Evolutionary conservation across 345 rosid genomes (phyloP), one percentile per base, ranked within the genome.

Genomic region (Clarkia xantiana): DNA sequence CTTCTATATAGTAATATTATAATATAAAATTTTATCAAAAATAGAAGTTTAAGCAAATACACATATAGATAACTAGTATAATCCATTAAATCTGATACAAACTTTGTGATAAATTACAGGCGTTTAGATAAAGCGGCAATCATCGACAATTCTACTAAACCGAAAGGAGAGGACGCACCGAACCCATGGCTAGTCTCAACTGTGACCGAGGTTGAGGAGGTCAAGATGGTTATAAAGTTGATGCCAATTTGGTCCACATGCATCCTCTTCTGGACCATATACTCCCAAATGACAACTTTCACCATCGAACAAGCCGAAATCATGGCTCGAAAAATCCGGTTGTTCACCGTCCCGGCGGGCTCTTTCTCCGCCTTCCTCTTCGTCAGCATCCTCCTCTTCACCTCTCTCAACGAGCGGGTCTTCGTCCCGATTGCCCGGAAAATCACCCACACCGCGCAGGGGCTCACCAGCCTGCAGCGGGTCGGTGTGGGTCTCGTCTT

Each of bases 251-350:
- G 95, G 97, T 75, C 90, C 15, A 84, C 97, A 1, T 75, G 86
- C 60, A 84, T 84, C 62, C 78, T 89, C 25, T 89, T 84, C 59
- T 89, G 95, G 97, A 84, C 97, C 38, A 67, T 84, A 45, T 89
- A 89, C 62, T 84, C 97, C 11, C 97, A 89, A 50, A 89, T 89
- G 95, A 84, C 78, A 3, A 89, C 97, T 14, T 89, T 89, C 71
- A 82, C 93, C 15, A 61, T 84, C 9, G 86, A 84, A 54, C 95
- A 89, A 67, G 97, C 93, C 3, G 71, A 81, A 14, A 54, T 72
- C 60, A 89, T 84, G 97, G 54, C 82, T 53, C 56, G 89, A 44
- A 65, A 57, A 47, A 20, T 89, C 13, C 77, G 95, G 4, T 70
- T 76, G 23, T 67, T 82, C 40, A 25, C 40, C 2, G 40, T 89